These are phyloP conservation scores for Tulasnella sp. DNA, from an alignment of 768 basidiomycete species.

Conservation along the genomic window DNA sequence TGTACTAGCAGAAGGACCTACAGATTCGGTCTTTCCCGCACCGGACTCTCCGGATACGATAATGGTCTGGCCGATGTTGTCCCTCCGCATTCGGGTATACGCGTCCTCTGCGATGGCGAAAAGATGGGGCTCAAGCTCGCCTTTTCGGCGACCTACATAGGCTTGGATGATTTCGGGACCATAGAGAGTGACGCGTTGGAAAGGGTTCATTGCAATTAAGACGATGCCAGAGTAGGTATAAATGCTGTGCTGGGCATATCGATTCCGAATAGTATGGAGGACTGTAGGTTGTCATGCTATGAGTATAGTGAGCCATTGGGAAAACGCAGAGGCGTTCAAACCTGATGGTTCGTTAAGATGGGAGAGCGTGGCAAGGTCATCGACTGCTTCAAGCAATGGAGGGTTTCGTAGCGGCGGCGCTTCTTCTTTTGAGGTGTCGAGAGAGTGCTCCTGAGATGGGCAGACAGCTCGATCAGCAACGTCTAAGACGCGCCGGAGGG, in stretches of 20 bases:
- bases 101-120: conserved; percentile 99
- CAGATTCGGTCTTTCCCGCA: conserved; percentile 98
- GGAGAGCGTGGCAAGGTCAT: conserved; percentile 95
- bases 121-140: conserved; percentile 93
- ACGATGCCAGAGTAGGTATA: conserved; percentile 99
- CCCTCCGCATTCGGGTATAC: conserved; percentile 91
- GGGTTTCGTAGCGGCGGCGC: conserved; percentile 95
- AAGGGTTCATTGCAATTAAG: conserved; percentile 97
- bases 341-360: conserved; percentile 98
- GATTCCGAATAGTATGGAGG: conserved; percentile 91
- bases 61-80: conserved; percentile 93
- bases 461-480: neutral
- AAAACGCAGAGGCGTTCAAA: conserved; percentile 29
- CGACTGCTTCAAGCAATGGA: conserved; percentile 89
- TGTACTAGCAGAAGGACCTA: conserved; percentile 33
- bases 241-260: conserved; percentile 94
- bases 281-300: conserved; percentile 42
- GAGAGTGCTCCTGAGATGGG: conserved; percentile 54
- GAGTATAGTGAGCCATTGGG: neutral
- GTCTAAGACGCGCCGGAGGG: neutral
- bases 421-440: conserved; percentile 71
- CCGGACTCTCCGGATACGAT: conserved; percentile 99
- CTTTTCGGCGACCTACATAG: conserved; percentile 83
- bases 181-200: conserved; percentile 94
- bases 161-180: conserved; percentile 96